A percentile compares a stretch with the other conserved stretches of the same genome.
phyloP scores from a whole-genome alignment of 352 stramenopile species.

The Blastocystis sp. region DNA sequence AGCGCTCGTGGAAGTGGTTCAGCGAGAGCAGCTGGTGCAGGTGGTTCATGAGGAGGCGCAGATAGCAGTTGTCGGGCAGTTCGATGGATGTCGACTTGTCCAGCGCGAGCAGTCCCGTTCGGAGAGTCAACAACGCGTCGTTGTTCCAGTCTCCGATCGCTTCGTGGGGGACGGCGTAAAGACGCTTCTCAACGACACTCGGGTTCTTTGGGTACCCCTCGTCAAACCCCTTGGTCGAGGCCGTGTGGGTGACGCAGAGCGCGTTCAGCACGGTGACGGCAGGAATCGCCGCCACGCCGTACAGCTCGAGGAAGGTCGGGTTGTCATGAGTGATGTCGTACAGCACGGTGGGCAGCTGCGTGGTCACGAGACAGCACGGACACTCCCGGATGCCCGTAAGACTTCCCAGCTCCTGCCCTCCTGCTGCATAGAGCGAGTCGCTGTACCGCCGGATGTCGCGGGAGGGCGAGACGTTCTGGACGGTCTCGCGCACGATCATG shows the following conservation, averaged over 20 bases:
- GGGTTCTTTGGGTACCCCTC: slow-evolving; percentile 55
- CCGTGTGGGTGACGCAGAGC: slow-evolving; percentile 17
- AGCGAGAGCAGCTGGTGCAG: slow-evolving; percentile 22
- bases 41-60: slow-evolving; percentile 64
- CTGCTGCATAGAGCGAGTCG: slow-evolving; percentile 47
- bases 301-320: slow-evolving; percentile 18
- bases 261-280: slow-evolving; percentile 42
- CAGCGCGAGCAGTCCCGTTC: neutral
- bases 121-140: neutral
- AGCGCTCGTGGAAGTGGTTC: neutral
- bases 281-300: slow-evolving; percentile 14
- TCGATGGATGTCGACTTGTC: neutral
- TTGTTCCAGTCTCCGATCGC: neutral
- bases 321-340: slow-evolving; percentile 76
- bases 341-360: slow-evolving; percentile 62
- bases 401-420: slow-evolving; percentile 47
- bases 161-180: neutral
- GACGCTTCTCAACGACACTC: slow-evolving; percentile 65
- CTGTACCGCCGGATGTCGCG: neutral
- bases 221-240: slow-evolving; percentile 74
- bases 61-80: neutral
- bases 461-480: neutral
- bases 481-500: slow-evolving; percentile 73
- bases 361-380: slow-evolving; percentile 38
- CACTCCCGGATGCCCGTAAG: slow-evolving; percentile 29